Conservation (phyloP, 2,329 filamentous ascomycete genomes). For the Cryphonectria nitschkei region DNA sequence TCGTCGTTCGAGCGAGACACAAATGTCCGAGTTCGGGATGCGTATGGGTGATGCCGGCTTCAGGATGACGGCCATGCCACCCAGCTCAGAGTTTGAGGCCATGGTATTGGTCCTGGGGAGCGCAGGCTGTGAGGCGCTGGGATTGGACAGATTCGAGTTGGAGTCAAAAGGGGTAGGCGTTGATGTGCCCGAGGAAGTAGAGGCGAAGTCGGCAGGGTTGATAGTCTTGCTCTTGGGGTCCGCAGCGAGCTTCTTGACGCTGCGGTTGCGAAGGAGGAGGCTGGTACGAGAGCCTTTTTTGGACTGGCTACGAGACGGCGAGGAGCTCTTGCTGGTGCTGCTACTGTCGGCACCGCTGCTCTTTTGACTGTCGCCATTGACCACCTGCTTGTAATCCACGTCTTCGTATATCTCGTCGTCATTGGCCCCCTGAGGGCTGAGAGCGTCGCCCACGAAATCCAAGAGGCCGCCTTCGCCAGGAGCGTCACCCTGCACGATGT, state of each 20-base stretch:
- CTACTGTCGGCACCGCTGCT: slow-evolving; percentile 21
- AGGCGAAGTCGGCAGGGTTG: slow-evolving; percentile 30
- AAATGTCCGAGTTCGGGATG: slow-evolving; percentile 82
- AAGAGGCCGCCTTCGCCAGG: slow-evolving; percentile 53
- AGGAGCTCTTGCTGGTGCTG: slow-evolving; percentile 31
- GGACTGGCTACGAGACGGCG: slow-evolving; percentile 33
- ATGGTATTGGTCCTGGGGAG: slow-evolving; percentile 26
- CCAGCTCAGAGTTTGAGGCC: slow-evolving; percentile 52
- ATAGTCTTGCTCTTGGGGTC: slow-evolving; percentile 37
- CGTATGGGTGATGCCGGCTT: slow-evolving; percentile 70
- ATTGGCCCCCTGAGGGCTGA: slow-evolving; percentile 33
- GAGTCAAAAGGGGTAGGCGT: slow-evolving; percentile 26
- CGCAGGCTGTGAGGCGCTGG: slow-evolving; percentile 22
- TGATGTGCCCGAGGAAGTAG: slow-evolving; percentile 18
- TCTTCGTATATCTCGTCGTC: slow-evolving; percentile 43
- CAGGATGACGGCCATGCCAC: slow-evolving; percentile 77
- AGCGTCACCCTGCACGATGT: slow-evolving; percentile 63
- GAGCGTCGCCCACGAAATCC: slow-evolving; percentile 54
- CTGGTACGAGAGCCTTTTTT: slow-evolving; percentile 31
- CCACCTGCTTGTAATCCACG: slow-evolving; percentile 31
- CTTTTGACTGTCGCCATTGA: slow-evolving; percentile 11
- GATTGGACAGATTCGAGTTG: slow-evolving; percentile 23
- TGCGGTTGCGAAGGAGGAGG: slow-evolving; percentile 26
- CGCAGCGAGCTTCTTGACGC: slow-evolving; percentile 26
- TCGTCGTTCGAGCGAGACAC: slow-evolving; percentile 85